Percentiles rank a stretch among this genome's conserved stretches.
Conservation (phyloP, 495 filamentous ascomycete species). For the Poronia punctata region DNA sequence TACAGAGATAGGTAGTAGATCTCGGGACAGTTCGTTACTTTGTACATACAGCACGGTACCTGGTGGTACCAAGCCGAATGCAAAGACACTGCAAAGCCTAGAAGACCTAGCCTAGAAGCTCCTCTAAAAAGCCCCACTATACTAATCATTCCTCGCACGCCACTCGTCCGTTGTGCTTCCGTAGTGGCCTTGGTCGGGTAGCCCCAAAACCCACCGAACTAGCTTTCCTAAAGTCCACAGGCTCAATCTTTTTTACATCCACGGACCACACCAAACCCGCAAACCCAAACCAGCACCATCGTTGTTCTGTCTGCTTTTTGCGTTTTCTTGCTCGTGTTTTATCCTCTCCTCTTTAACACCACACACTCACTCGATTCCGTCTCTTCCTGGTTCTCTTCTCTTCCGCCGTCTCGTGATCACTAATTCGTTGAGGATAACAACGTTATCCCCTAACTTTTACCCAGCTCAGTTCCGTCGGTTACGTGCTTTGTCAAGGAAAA, state of each 20-base stretch:
- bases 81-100: too few relatives aligned
- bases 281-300: constrained; percentile 33
- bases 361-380: constrained; percentile 26
- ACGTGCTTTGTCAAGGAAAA: constrained; percentile 30
- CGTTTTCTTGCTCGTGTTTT: constrained; percentile 35
- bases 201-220: neutral
- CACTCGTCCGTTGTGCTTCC: neutral
- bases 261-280: constrained; percentile 27
- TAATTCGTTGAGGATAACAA: constrained; percentile 23
- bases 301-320: constrained; percentile 56
- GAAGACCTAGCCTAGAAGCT: too few relatives aligned
- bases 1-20: too few relatives aligned
- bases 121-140: neutral
- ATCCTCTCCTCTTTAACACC: constrained; percentile 33
- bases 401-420: constrained; percentile 29
- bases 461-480: constrained; percentile 37
- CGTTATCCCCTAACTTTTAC: constrained; percentile 24
- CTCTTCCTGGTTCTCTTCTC: constrained; percentile 34
- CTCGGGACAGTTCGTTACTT: too few relatives aligned
- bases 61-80: too few relatives aligned
- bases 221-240: constrained; percentile 13
- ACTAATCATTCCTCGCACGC: too few relatives aligned
- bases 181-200: neutral
- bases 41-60: too few relatives aligned
- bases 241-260: constrained; percentile 34